Conservation (phyloP, 495 filamentous ascomycete species). For the Friedmanniomyces endolithicus region DNA sequence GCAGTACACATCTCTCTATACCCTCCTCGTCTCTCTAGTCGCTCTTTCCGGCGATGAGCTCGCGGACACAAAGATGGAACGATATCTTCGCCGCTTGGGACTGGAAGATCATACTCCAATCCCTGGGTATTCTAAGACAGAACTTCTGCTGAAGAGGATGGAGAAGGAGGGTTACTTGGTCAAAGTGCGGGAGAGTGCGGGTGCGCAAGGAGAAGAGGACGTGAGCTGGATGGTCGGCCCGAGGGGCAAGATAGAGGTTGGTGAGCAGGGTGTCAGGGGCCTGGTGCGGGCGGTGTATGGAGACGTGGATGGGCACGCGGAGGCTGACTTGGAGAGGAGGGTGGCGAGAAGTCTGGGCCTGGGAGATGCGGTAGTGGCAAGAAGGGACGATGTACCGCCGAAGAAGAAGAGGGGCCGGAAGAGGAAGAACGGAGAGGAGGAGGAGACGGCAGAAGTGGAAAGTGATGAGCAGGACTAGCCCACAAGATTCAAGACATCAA, state of each 20-base stretch:
- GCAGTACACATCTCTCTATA: slow-evolving; percentile 68
- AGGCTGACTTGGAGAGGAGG: slow-evolving; percentile 27
- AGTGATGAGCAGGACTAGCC: slow-evolving; percentile 9
- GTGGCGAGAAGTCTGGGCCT: slow-evolving; percentile 28
- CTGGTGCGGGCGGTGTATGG: slow-evolving; percentile 53
- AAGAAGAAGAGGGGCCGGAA: slow-evolving; percentile 15
- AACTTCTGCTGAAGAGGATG: slow-evolving; percentile 60
- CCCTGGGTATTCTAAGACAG: slow-evolving; percentile 47
- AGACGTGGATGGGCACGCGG: slow-evolving; percentile 4
- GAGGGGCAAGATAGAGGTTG: slow-evolving; percentile 77
- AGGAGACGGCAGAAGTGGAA: slow-evolving; percentile 12
- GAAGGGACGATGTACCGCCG: background rate
- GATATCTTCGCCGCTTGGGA: slow-evolving; percentile 65
- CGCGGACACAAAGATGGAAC: slow-evolving; percentile 42
- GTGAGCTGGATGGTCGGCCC: slow-evolving; percentile 70
- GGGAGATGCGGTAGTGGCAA: slow-evolving; percentile 5
- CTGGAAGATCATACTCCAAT: slow-evolving; percentile 60
- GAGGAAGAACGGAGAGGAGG: slow-evolving; percentile 9
- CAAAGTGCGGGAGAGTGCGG: slow-evolving; percentile 41
- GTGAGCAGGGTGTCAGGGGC: slow-evolving; percentile 53
- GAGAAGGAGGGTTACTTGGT: slow-evolving; percentile 72
- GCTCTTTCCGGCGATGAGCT: slow-evolving; percentile 56
- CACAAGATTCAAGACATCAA: too few relatives aligned
- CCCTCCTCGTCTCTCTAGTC: slow-evolving; percentile 65
- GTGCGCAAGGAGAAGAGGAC: slow-evolving; percentile 40